Base-by-base conservation (phyloP, 164 flowering plant species). In the Chimonanthus salicifolius region DNA sequence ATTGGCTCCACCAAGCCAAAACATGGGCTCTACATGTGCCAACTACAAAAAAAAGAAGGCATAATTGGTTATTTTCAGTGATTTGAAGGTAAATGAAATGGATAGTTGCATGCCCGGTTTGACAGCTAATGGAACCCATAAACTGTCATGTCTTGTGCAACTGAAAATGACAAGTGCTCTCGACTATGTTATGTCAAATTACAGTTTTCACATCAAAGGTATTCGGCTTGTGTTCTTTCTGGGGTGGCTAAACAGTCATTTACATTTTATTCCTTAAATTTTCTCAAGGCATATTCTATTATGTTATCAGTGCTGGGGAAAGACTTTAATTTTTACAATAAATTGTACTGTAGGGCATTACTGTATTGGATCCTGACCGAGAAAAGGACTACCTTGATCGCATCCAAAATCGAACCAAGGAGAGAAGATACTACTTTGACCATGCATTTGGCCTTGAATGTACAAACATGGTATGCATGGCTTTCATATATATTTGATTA, bases 331-430 rank as follows among this genome's bases (percentile, higher is more conserved):
- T 44, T 3, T 66, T 66, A 6, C 45, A 10, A 44, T 9, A 50
- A 13, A 47, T 62, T 54, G 6, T 49, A n/a, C 75, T 71, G 74
- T 69, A 93, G 98, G 92, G 89, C 76, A 88, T 93, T 69, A 73
- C 87, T 62, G 84, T 93, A 58, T 79, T 93, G 84, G 97, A 93
- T 85, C 97, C 98, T 69, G 97, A 93, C 74, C 69, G 86, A 77
- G 87, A 93, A 3, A 93, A 91, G 81, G 89, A 90, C 78, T 93
- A 93, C 80, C 89, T 93, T 58, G 94, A 90, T 71, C 92, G 88
- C 47, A 78, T 88, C 69, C 97, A 93, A 80, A 88, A 90, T 72
- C 89, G 95, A 70, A 89, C 87, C 1, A 93, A 93, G 73, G 95
- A 90, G 85, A 85, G 80, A 70, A 85, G 82, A 72, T 93, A 90